phyloP scores from a whole-genome alignment of 108 stramenopile genomes.

The Aureococcus anophagefferens region DNA sequence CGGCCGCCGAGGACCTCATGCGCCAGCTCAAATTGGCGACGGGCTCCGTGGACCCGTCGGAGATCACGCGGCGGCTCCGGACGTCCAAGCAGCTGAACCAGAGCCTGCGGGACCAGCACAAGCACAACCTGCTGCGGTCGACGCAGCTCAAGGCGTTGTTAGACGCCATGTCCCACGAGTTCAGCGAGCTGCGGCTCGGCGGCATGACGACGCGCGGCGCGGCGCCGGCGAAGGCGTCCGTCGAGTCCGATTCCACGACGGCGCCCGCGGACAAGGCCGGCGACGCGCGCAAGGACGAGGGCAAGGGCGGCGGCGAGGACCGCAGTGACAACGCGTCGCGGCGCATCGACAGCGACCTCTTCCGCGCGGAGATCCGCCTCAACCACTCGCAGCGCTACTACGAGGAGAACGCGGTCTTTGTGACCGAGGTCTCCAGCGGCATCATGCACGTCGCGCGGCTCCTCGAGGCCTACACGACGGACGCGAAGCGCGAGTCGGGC shows the following conservation, averaged over 20 bases:
- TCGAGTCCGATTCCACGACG: too few species aligned
- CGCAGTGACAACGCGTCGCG: background rate
- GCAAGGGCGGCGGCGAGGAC: too few species aligned
- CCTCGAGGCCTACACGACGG: background rate
- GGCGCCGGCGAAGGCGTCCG: too few species aligned
- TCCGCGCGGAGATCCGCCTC: background rate
- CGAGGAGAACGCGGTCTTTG: background rate
- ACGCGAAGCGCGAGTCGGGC: background rate
- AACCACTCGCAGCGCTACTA: background rate
- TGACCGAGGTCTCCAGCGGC: background rate
- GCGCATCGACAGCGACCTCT: background rate
- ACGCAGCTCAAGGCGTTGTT: background rate
- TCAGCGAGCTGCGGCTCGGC: background rate
- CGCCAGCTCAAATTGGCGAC: background rate
- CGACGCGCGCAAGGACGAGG: too few species aligned
- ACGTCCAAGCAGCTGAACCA: background rate
- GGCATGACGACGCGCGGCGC: background rate
- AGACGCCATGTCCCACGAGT: background rate
- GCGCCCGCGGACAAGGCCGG: too few species aligned
- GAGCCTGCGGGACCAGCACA: background rate
- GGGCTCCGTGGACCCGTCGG: background rate
- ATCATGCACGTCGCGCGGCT: background rate
- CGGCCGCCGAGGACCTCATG: background rate
- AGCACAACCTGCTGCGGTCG: background rate
- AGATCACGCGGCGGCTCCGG: background rate